Base-by-base conservation (phyloP, 208 protist genomes). In the Wallacemonas sp. region DNA sequence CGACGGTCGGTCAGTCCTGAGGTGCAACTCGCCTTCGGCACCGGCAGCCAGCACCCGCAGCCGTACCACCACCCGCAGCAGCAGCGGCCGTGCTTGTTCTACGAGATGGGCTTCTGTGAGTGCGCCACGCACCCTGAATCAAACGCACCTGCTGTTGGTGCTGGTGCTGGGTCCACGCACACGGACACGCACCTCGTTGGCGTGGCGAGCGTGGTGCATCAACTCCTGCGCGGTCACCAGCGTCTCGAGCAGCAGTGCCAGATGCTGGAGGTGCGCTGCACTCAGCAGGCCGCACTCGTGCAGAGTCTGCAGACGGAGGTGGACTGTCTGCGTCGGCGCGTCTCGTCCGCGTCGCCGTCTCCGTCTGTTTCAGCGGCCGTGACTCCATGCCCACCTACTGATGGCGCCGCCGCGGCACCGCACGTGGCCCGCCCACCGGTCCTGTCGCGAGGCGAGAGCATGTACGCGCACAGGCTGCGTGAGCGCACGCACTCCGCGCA, bases 381-480 rank as follows among this genome's bases (percentile, higher is more conserved):
- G 2, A 9, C 24, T 12, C 57, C 39, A n/a, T 26, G 48, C 17
- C 8, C 62, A 23, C 47, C 33, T 27, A 55, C 32, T 16, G 24
- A 46, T 12, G 48, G 21, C 24, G 26, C 21, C 6, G 34, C 26
- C 26, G 5, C 1, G 16, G n/a, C 1, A 12, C 17, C 24, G 5
- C 30, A 34, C n/a, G 68, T 72, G 39, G 49, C 66, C 1, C 60
- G 71, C 16, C 76, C 76, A 5, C 64, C 58, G n/a, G n/a, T n/a
- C 3, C 66, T 58, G 6, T 23, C 52, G 75, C 34, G 55, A 72
- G 27, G 39, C 41, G 41, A 26, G 30, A 66, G 75, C 39, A 47
- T 29, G 27, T 83, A 76, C 65, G 76, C 60, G 24, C 49, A 64
- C 9, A 72, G 74, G 44, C 56, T 87, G 34, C 72, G 73, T 9